These are phyloP conservation scores for Bryoerythrophyllum caledonicum DNA, from an alignment of 225 moss, liverwort and hornwort genomes.

Conservation along the genomic window DNA sequence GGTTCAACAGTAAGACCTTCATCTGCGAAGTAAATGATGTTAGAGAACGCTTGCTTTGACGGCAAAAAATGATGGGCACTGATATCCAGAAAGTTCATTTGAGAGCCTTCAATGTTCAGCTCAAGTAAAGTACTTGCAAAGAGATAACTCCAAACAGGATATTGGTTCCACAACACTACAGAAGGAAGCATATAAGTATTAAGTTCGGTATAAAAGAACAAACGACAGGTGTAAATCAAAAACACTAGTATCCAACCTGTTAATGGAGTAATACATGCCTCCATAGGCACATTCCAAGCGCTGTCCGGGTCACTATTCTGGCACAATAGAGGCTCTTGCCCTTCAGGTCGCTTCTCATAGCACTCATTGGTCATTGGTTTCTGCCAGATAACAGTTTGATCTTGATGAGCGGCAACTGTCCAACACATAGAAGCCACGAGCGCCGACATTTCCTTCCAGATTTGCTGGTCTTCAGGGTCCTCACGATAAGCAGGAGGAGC, in stretches of 20 bases:
- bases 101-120: neutral
- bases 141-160: too few species aligned
- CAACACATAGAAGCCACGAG: conserved; percentile 96
- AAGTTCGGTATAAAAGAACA: too few species aligned
- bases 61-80: too few species aligned
- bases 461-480: conserved; percentile 54
- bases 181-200: too few species aligned
- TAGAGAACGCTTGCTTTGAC: too few species aligned
- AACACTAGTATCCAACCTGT: conserved; percentile 36
- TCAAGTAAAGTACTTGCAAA: conserved; percentile 5
- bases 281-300: conserved; percentile 85
- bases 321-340: conserved; percentile 78
- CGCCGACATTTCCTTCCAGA: conserved; percentile 80
- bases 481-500: conserved; percentile 93
- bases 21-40: conserved; percentile 55
- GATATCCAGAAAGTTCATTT: neutral
- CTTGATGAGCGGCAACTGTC: conserved; percentile 87
- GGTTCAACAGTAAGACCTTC: conserved; percentile 59
- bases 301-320: conserved; percentile 72
- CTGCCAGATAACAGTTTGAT: conserved; percentile 93
- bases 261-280: conserved; percentile 83
- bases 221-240: too few species aligned
- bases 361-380: conserved; percentile 85
- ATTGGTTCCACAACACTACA: too few species aligned
- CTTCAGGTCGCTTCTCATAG: conserved; percentile 76